Percentiles rank a stretch among this genome's conserved stretches.
Conservation (phyloP, 1,139 yeast species). For the Taphrina confusa region DNA sequence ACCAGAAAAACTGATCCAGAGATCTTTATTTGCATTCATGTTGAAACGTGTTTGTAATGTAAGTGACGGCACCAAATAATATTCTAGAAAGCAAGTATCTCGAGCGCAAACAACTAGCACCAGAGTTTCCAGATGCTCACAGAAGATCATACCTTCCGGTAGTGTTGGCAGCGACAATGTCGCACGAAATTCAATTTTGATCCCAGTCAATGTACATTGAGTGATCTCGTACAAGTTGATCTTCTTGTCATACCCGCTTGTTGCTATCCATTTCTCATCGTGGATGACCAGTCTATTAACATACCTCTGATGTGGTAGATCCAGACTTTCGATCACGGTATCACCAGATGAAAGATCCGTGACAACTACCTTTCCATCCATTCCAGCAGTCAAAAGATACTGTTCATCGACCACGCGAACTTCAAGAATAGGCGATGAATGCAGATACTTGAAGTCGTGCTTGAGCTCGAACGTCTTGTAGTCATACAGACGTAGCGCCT, state of each 20-base stretch:
- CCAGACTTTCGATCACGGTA: conserved; percentile 40
- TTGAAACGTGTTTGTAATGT: conserved; percentile 56
- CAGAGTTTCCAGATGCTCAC: background rate
- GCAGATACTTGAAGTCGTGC: conserved; percentile 39
- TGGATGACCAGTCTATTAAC: conserved; percentile 49
- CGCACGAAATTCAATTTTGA: background rate
- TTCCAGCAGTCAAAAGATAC: conserved; percentile 44
- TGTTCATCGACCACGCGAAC: conserved; percentile 38
- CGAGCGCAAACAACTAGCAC: conserved; percentile 15
- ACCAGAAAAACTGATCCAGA: conserved; percentile 67
- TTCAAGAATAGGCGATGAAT: conserved; percentile 41
- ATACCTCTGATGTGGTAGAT: conserved; percentile 50
- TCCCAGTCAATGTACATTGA: background rate
- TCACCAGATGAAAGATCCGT: conserved; percentile 38
- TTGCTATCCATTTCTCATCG: conserved; percentile 50
- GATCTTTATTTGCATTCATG: conserved; percentile 72
- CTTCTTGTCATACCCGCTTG: conserved; percentile 65
- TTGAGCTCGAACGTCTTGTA: conserved; percentile 38
- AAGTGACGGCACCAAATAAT: conserved; percentile 46
- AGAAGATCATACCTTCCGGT: conserved; percentile 17
- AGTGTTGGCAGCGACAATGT: background rate
- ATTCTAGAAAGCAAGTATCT: conserved; percentile 62
- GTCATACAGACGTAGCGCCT: conserved; percentile 40
- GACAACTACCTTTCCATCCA: conserved; percentile 45
- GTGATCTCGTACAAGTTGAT: conserved; percentile 42